Evolutionary conservation across 306 rosid species (phyloP), one percentile per base, ranked within the genome.

Genomic region (Cicer judaicum): DNA sequence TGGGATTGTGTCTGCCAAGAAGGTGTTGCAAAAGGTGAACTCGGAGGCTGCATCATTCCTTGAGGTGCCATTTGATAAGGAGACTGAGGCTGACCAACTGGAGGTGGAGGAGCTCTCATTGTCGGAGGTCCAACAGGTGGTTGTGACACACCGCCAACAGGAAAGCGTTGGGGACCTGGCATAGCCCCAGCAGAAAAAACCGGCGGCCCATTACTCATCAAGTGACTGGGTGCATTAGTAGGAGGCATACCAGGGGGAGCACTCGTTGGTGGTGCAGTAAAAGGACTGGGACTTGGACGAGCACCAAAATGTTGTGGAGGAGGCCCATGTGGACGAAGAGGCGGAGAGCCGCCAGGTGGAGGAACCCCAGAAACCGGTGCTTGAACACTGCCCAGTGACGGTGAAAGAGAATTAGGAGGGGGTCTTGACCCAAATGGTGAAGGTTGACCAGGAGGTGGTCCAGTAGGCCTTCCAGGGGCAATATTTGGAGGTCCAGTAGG

Each of bases 1-100:
- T 93, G 96, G 7, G 80, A 86, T n/a, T 85, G 98, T 89, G 84
- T 76, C 49, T 84, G 80, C 98, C 98, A 93, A 47, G 92, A 50
- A 18, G 92, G 92, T 68, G 88, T 77, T 53, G 82, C 89, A 72
- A 88, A 91, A 52, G 88, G 85, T 15, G 98, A 80, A 80, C 81
- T 81, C 41, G 87, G 79, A 59, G 93, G 88, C 55, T 83, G 85
- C 80, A 76, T 38, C 50, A 75, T 52, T 67, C 89, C 86, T 72
- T 79, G 98, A 84, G 91, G 42, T 50, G 87, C 56, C 63, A 76
- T 82, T 5, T 83, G 81, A 86, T 76, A 91, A 47, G 94, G 91
- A 24, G 90, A 54, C 61, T 90, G 86, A 15, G 90, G 80, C 78
- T 88, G 98, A 65, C 61, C 79, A n/a, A 76, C 71, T 47, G 82